These are phyloP conservation scores for Lathyrus tuberosus DNA, from an alignment of 306 rosid species.

Conservation along the genomic window DNA sequence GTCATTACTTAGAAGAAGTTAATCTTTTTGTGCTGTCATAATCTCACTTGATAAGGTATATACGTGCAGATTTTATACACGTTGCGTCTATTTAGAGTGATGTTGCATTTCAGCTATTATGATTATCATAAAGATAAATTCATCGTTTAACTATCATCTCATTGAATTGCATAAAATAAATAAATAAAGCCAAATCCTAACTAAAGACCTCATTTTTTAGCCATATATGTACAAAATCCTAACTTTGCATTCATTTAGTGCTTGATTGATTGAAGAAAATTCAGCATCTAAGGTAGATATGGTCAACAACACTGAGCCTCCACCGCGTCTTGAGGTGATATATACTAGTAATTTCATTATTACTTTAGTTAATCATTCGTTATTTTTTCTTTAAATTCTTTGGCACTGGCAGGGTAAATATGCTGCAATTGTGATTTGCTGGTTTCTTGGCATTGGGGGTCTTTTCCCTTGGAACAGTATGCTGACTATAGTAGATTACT, in stretches of 20 bases:
- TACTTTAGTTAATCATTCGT: background rate
- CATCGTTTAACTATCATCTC: background rate
- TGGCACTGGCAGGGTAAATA: constrained; percentile 58
- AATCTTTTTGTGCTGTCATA: background rate
- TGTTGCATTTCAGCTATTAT: background rate
- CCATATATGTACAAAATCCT: no score
- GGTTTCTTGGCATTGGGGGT: constrained; percentile 88
- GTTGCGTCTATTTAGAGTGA: background rate
- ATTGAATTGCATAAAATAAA: background rate
- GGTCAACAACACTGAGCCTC: constrained; percentile 43
- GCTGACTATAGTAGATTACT: constrained; percentile 85
- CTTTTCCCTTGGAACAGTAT: constrained; percentile 93
- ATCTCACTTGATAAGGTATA: background rate
- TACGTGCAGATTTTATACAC: background rate
- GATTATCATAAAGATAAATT: background rate
- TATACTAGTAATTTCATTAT: background rate
- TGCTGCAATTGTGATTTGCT: constrained; percentile 64
- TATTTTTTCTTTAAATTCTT: constrained; percentile 26
- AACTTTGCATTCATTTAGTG: constrained; percentile 16
- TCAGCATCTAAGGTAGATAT: constrained; percentile 38
- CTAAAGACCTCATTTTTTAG: no score
- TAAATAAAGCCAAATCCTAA: background rate
- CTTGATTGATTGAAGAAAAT: constrained; percentile 37
- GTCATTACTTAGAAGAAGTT: background rate
- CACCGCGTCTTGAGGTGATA: constrained; percentile 57